Conservation (phyloP, 2,329 filamentous ascomycete species). For the Ceratocystis albifundus region DNA sequence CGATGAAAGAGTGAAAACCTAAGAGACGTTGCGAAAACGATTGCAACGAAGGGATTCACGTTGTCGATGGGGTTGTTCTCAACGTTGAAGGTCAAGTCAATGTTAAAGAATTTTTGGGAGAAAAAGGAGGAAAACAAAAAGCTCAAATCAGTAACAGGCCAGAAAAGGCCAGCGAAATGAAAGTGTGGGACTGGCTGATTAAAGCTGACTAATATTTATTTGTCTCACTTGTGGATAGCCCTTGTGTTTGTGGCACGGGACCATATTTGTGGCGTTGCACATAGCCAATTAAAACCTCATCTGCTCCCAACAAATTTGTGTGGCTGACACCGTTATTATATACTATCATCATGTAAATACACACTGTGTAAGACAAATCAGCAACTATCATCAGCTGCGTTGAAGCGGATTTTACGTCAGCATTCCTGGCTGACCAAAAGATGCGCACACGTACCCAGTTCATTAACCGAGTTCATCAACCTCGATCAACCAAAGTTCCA, state of each 20-base stretch:
- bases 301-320: too few relatives aligned
- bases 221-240: not conserved
- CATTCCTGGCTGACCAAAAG: not conserved
- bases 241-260: not conserved
- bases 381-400: too few relatives aligned
- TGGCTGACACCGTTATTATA: too few relatives aligned
- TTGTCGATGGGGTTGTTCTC: not conserved
- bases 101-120: not conserved
- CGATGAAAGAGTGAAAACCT: not conserved
- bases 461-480: not conserved
- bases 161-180: not conserved
- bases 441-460: not conserved
- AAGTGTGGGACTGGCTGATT: not conserved
- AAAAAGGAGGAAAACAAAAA: not conserved
- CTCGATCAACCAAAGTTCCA: not conserved
- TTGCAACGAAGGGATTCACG: not conserved
- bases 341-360: too few relatives aligned
- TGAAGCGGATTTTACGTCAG: too few relatives aligned
- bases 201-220: not conserved
- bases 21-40: not conserved
- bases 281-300: not conserved
- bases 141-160: not conserved
- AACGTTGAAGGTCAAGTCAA: conserved; percentile 13
- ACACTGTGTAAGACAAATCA: too few relatives aligned
- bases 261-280: not conserved